Evolutionary conservation across 306 rosid species (phyloP).

Genomic region (Spatholobus suberectus): DNA sequence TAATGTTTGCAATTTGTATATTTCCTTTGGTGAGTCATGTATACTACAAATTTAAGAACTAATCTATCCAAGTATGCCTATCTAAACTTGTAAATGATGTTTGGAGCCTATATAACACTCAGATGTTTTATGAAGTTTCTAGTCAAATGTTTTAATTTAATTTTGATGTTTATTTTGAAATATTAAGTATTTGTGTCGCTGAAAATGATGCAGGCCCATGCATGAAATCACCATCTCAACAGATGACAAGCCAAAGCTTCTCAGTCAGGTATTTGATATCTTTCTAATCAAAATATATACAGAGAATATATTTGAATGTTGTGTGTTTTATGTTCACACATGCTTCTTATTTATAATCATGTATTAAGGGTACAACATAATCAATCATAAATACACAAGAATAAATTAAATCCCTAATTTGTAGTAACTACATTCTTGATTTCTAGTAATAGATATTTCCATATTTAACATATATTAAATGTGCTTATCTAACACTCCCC

Average conservation of each 20-base stretch:
- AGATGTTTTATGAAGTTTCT: conserved; percentile 34
- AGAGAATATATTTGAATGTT: neutral
- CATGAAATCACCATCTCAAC: conserved; percentile 98
- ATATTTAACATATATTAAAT: too few relatives aligned
- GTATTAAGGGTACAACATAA: neutral
- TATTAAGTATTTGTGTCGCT: conserved; percentile 40
- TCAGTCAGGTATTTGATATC: conserved; percentile 81
- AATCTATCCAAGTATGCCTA: conserved; percentile 28
- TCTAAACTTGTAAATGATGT: conserved; percentile 19
- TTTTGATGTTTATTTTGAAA: conserved; percentile 15
- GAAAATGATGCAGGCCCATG: conserved; percentile 82
- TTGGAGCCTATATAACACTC: neutral
- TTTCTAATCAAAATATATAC: neutral
- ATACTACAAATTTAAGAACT: conserved; percentile 26
- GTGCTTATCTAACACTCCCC: too few relatives aligned
- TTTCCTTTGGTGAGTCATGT: neutral
- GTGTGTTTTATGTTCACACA: neutral
- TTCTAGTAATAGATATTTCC: too few relatives aligned
- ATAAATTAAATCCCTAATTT: neutral
- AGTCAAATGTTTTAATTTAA: conserved; percentile 22
- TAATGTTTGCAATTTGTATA: neutral
- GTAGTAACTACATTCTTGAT: neutral
- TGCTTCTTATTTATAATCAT: neutral
- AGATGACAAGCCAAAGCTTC: conserved; percentile 96
- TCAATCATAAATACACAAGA: neutral